These are phyloP conservation scores for Fusarium sp. DNA, from an alignment of 2,329 filamentous ascomycete genomes.

Conservation along the genomic window DNA sequence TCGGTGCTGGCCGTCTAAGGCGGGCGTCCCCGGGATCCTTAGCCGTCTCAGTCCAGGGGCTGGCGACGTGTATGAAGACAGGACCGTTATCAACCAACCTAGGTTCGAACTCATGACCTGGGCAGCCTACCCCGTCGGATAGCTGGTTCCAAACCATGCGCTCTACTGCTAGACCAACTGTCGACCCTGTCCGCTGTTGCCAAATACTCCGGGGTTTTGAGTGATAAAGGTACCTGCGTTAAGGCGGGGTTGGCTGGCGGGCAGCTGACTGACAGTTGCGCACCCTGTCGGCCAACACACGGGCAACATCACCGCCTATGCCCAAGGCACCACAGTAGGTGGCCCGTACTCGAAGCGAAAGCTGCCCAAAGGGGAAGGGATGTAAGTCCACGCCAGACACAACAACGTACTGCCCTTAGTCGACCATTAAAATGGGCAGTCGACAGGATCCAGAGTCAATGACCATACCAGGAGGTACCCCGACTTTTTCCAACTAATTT, in stretches of 20 bases:
- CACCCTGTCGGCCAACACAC: neutral
- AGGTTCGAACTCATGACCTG: constrained; percentile 12
- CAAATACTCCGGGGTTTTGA: neutral
- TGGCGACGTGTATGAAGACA: constrained; percentile 37
- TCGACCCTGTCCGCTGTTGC: constrained; percentile 16
- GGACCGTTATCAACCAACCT: neutral
- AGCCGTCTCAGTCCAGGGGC: constrained; percentile 28
- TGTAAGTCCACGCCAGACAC: neutral
- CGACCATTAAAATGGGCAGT: neutral
- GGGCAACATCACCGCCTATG: constrained; percentile 1
- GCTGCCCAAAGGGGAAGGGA: neutral
- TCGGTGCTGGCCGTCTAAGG: constrained; percentile 21
- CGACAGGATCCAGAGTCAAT: neutral
- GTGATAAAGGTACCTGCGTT: constrained; percentile 10
- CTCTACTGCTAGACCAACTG: constrained; percentile 5
- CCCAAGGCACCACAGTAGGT: neutral
- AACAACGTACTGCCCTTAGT: neutral
- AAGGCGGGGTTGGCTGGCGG: constrained; percentile 4
- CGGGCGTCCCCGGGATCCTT: constrained; percentile 10
- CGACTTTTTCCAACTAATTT: neutral
- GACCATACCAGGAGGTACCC: neutral
- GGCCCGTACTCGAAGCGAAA: neutral
- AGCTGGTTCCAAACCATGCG: neutral
- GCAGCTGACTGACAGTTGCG: constrained; percentile 4
- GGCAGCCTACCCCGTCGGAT: constrained; percentile 1